Evolutionary conservation across 805 yeast genomes (phyloP).

Genomic region (Phaffomyces opuntiae): DNA sequence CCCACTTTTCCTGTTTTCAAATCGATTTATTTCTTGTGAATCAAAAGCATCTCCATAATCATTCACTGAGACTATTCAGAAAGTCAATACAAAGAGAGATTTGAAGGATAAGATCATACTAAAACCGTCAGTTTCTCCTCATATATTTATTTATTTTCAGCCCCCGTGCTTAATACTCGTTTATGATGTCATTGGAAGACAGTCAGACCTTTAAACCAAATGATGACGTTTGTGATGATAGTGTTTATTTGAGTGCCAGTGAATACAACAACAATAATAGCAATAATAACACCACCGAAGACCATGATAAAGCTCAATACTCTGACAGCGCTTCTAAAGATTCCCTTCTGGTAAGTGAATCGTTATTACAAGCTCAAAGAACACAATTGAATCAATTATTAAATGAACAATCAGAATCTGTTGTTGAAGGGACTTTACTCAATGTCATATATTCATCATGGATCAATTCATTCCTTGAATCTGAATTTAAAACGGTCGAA

Average conservation of each 20-base stretch:
- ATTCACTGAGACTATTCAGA: no score
- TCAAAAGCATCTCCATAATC: no score
- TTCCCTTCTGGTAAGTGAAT: background rate
- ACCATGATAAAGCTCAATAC: background rate
- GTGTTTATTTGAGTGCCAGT: constrained; percentile 2
- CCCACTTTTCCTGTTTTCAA: no score
- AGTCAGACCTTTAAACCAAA: background rate
- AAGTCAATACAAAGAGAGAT: no score
- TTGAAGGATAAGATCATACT: no score
- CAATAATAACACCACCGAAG: background rate
- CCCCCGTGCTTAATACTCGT: background rate
- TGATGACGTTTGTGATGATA: background rate
- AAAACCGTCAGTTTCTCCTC: no score
- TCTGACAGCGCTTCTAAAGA: background rate
- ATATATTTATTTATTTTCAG: no score
- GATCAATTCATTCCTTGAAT: constrained; percentile 9
- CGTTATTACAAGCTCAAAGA: constrained; percentile 13
- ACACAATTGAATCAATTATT: constrained; percentile 5
- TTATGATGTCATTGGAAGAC: background rate
- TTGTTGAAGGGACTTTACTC: constrained; percentile 12
- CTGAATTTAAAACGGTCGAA: constrained; percentile 3
- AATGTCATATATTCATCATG: constrained; percentile 13
- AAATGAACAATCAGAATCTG: background rate
- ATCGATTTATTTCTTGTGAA: no score
- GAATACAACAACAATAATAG: no score